Base-by-base conservation (phyloP, 768 basidiomycete species). In the Strobilomyces echinocephalus region DNA sequence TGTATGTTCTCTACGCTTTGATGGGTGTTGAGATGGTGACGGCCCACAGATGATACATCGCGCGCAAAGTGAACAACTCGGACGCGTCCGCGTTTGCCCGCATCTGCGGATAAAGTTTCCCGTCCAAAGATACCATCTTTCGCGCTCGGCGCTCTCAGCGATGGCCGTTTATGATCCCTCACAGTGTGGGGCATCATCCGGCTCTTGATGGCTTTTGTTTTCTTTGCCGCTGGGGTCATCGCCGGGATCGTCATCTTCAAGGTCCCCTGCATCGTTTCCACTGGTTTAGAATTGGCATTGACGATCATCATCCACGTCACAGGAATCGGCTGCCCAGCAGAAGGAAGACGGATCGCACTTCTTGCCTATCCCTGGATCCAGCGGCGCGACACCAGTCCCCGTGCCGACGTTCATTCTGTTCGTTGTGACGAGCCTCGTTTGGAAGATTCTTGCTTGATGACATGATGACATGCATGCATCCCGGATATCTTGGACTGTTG, bases 151-250 rank as follows among this genome's bases (percentile, higher is more conserved):
- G 8, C 26, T 35, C 26, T 36, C 18, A n/a, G 7, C 28, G 15
- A 46, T 21, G n/a, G 18, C 60, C 10, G 48, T 48, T 30, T 54
- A 35, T 52, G 50, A 55, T 34, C 18, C 14, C 46, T 38, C 35
- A 7, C 55, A 90, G 91, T 89, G 0, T 92, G 91, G 91, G 92
- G 92, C 33, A 81, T 93, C 49, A 77, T 95, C 46, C 95, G 93
- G 93, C 80, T 92, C 35, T 68, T 94, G 59, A 67, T 83, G 28
- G 86, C 90, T 0, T 77, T 88, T 50, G 56, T 78, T 8, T 93
- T 88, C 73, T 91, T 95, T 61, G 84, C 79, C 8, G 69, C 79
- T 3, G 91, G 88, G 0, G 69, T 95, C 48, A 72, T 95, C 20
- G 83, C 93, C 21, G 90, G 93, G 18, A 65, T 93, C 3, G 83